Evolutionary conservation across 176 grass and related monocot species (phyloP).

Genomic region (Paspalum notatum): DNA sequence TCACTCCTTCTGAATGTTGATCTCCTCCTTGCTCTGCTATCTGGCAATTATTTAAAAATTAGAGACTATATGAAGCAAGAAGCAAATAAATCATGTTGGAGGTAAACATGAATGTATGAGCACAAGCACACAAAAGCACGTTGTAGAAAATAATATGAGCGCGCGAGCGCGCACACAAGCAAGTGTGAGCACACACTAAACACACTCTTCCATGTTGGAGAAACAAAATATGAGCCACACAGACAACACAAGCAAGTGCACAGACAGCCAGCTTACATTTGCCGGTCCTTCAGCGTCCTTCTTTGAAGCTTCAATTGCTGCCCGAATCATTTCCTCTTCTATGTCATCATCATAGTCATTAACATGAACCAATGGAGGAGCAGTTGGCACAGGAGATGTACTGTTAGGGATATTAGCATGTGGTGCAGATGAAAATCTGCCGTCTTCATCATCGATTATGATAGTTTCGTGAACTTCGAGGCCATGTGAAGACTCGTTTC

Average conservation of each 20-base stretch:
- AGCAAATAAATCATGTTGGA: slow-evolving; percentile 11
- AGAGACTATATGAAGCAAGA: slow-evolving; percentile 16
- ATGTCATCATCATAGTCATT: slow-evolving; percentile 89
- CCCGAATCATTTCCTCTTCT: slow-evolving; percentile 95
- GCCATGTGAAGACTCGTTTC: slow-evolving; percentile 52
- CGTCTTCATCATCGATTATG: slow-evolving; percentile 68
- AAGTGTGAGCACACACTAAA: no score
- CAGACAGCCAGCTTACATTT: slow-evolving; percentile 47
- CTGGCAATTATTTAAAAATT: slow-evolving; percentile 45
- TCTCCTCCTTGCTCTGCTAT: slow-evolving; percentile 47
- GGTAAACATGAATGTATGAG: slow-evolving; percentile 18
- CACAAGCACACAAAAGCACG: not conserved
- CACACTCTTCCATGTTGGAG: not conserved
- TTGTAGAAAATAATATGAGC: not conserved
- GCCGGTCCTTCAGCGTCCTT: slow-evolving; percentile 62
- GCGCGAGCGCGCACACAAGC: not conserved
- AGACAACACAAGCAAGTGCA: not conserved
- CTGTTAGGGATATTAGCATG: slow-evolving; percentile 33
- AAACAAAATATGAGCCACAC: slow-evolving; percentile 29
- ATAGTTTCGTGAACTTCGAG: slow-evolving; percentile 59
- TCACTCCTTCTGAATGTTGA: slow-evolving; percentile 40
- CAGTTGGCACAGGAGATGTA: slow-evolving; percentile 45
- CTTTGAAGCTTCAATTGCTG: slow-evolving; percentile 95
- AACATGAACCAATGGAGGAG: slow-evolving; percentile 67
- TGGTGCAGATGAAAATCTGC: slow-evolving; percentile 38